phyloP scores from a whole-genome alignment of 2,329 filamentous ascomycete genomes.

The Fusarium annulatum region DNA sequence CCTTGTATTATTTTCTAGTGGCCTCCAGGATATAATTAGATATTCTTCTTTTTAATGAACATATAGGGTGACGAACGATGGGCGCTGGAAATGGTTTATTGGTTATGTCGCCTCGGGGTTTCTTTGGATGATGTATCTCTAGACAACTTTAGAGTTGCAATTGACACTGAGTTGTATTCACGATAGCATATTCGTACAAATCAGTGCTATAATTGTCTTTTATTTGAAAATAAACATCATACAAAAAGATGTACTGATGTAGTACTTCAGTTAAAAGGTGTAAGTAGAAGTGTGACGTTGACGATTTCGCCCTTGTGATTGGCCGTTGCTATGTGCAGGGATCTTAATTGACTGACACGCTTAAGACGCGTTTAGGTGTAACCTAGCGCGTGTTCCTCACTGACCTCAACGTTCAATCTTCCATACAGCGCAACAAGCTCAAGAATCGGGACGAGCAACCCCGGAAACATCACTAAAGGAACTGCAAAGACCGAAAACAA shows the following conservation, averaged over 20 bases:
- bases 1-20: slow-evolving; percentile 11
- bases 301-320: slow-evolving; percentile 15
- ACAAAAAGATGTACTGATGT: no score
- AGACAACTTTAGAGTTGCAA: slow-evolving; percentile 22
- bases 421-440: slow-evolving; percentile 1
- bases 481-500: not conserved
- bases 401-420: slow-evolving; percentile 37
- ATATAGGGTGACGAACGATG: slow-evolving; percentile 38
- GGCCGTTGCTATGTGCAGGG: slow-evolving; percentile 21
- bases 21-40: slow-evolving; percentile 33
- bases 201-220: not conserved
- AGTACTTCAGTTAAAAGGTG: not conserved
- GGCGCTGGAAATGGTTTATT: slow-evolving; percentile 34
- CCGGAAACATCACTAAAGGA: not conserved
- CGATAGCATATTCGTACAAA: no score
- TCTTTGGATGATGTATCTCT: slow-evolving; percentile 10
- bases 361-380: slow-evolving; percentile 44
- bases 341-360: slow-evolving; percentile 47
- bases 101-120: slow-evolving; percentile 4
- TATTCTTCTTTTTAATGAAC: slow-evolving; percentile 32
- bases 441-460: slow-evolving; percentile 3
- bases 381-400: slow-evolving; percentile 46
- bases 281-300: not conserved
- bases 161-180: not conserved
- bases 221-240: not conserved